A percentile compares a stretch with the other conserved stretches of the same genome.
phyloP scores from a whole-genome alignment of 78 protist genomes.

The Tieghemostelium lacteum region DNA sequence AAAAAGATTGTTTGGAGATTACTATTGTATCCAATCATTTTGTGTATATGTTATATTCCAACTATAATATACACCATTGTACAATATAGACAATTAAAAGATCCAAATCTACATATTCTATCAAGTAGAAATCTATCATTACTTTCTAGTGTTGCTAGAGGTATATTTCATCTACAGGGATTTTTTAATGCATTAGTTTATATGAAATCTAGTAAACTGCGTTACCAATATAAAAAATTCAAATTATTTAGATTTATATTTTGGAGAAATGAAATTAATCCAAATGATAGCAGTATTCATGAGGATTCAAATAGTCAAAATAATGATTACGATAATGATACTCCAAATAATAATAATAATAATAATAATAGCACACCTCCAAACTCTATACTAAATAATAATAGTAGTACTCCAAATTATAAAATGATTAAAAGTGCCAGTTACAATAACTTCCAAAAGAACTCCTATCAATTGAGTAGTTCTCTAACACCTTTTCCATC shows the following conservation, averaged over 20 bases:
- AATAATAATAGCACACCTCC: background rate
- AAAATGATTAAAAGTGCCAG: too few relatives aligned
- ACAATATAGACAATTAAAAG: slow-evolving; percentile 1
- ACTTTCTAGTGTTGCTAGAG: slow-evolving; percentile 2
- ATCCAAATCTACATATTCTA: background rate
- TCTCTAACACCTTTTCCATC: too few relatives aligned
- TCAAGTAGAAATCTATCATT: background rate
- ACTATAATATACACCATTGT: slow-evolving; percentile 20
- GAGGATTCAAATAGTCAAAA: background rate
- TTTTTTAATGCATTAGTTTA: slow-evolving; percentile 45
- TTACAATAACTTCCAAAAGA: too few relatives aligned
- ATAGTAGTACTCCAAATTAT: too few relatives aligned
- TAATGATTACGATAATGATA: background rate
- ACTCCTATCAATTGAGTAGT: too few relatives aligned
- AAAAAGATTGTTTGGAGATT: slow-evolving; percentile 59
- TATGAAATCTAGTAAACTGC: slow-evolving; percentile 18
- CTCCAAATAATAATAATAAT: background rate
- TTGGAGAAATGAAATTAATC: slow-evolving; percentile 28
- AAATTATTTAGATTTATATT: slow-evolving; percentile 12
- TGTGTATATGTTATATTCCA: slow-evolving; percentile 32
- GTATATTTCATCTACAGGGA: slow-evolving; percentile 39
- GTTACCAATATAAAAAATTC: slow-evolving; percentile 33
- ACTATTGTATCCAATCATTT: slow-evolving; percentile 36
- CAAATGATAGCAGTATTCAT: background rate
- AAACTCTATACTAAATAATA: background rate